These are phyloP conservation scores for Grosmannia clavigera DNA, from an alignment of 2,329 filamentous ascomycete genomes.

Conservation along the genomic window DNA sequence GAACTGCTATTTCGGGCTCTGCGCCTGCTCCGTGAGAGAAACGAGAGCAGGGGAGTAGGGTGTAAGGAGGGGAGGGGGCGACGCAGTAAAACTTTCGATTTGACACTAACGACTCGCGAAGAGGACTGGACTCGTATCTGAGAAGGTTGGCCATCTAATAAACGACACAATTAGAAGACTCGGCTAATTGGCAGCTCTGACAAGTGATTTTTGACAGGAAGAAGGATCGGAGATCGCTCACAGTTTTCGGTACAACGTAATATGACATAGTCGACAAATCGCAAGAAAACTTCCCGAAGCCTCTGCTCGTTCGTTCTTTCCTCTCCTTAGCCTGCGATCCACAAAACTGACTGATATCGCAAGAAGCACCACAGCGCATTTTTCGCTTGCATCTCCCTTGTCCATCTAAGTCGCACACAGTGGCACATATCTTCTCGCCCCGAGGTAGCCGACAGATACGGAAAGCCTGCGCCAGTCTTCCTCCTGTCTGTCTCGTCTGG, in stretches of 20 bases:
- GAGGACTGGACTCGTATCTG: no score
- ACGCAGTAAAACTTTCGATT: no score
- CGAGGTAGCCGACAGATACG: background rate
- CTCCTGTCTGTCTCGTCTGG: background rate
- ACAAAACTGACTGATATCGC: background rate
- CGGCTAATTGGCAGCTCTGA: background rate
- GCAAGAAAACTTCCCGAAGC: background rate
- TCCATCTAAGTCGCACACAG: background rate
- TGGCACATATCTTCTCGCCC: background rate
- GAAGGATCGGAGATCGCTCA: background rate
- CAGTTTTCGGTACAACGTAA: background rate
- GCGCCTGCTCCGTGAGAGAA: background rate
- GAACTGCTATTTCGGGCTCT: background rate
- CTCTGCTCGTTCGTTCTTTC: background rate
- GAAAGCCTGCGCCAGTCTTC: background rate
- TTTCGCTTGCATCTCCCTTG: background rate
- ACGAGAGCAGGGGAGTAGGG: no score
- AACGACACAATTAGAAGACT: background rate
- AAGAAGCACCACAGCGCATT: background rate
- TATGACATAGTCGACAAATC: background rate
- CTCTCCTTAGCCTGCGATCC: background rate
- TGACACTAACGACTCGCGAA: no score
- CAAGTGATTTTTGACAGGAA: background rate
- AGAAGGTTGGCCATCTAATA: no score
- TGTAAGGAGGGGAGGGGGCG: no score